Percentiles rank a stretch among this genome's conserved stretches.
Conservation (phyloP, 2,329 filamentous ascomycete genomes). For the Leptodontidium sp. region DNA sequence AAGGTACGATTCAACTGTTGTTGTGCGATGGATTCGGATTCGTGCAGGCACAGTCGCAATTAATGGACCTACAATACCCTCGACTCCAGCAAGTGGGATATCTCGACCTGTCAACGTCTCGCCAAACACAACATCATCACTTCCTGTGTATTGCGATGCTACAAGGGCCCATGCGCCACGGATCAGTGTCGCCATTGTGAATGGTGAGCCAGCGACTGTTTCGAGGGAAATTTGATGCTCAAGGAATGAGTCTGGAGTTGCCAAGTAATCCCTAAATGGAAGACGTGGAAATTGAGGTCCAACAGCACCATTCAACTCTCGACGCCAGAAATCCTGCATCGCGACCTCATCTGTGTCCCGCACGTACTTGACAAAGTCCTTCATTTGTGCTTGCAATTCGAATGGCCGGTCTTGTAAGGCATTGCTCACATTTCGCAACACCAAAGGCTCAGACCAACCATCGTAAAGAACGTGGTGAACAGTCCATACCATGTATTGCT, state of each 20-base stretch:
- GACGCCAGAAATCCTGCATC: constrained; percentile 54
- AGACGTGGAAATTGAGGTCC: constrained; percentile 59
- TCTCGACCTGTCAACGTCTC: constrained; percentile 55
- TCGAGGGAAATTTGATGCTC: constrained; percentile 50
- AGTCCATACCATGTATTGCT: constrained; percentile 57
- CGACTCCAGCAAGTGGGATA: constrained; percentile 50
- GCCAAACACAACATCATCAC: constrained; percentile 53
- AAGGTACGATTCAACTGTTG: constrained; percentile 51
- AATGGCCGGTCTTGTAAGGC: constrained; percentile 37
- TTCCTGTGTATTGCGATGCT: constrained; percentile 49
- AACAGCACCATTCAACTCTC: constrained; percentile 53
- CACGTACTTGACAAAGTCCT: constrained; percentile 58
- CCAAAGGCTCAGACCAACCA: constrained; percentile 56
- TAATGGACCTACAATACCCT: constrained; percentile 54
- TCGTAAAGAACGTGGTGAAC: constrained; percentile 66
- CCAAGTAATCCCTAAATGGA: constrained; percentile 54
- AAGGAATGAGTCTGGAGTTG: constrained; percentile 54
- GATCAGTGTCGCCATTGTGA: constrained; percentile 39
- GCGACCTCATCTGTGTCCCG: constrained; percentile 49
- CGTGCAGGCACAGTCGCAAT: constrained; percentile 54
- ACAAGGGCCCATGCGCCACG: constrained; percentile 52
- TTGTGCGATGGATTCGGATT: constrained; percentile 41
- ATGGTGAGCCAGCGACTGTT: constrained; percentile 22
- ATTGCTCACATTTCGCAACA: constrained; percentile 43
- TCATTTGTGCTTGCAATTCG: constrained; percentile 49